phyloP scores from a whole-genome alignment of 257 asterid genomes.

The Salvia splendens region DNA sequence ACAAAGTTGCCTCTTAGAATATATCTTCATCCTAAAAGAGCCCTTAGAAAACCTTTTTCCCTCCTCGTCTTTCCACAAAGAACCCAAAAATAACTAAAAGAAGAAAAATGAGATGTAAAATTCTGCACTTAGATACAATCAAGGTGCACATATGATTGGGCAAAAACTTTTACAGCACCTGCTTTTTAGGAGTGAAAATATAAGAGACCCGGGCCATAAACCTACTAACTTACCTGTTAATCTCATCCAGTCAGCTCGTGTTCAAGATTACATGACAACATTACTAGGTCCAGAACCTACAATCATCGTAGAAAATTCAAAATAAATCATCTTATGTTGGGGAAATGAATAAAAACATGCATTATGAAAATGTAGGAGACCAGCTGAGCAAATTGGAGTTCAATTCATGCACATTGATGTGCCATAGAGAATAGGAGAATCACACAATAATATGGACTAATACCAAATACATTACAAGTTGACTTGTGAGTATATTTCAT shows the following conservation, averaged over 20 bases:
- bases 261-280: background rate
- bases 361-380: background rate
- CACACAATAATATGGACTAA: background rate
- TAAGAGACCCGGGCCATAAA: no score
- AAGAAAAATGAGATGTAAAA: background rate
- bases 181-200: background rate
- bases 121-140: background rate
- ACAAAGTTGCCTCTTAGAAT: background rate
- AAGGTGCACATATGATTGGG: background rate
- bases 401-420: background rate
- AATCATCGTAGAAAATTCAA: background rate
- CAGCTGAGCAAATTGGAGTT: background rate
- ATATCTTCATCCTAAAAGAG: background rate
- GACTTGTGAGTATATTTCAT: background rate
- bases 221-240: background rate
- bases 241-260: background rate
- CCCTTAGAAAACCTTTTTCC: background rate
- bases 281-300: background rate
- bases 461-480: constrained; percentile 2
- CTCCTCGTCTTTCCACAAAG: background rate
- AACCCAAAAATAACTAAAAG: background rate
- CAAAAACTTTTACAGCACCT: background rate
- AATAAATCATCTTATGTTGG: background rate
- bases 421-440: background rate
- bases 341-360: background rate